Base-by-base conservation (phyloP, 2,329 filamentous ascomycete species). In the Colletotrichum camelliae region DNA sequence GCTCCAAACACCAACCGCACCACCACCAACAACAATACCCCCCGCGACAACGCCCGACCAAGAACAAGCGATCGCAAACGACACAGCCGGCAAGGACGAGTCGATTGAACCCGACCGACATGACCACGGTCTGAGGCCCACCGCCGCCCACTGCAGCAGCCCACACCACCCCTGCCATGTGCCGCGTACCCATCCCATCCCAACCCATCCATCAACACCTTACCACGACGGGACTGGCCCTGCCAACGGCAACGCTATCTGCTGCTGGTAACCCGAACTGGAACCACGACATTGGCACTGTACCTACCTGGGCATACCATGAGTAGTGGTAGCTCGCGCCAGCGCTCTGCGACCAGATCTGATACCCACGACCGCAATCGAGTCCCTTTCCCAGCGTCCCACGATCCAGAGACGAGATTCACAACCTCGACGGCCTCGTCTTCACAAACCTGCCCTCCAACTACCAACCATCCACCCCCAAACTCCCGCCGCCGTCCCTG, bases 371-470 rank as follows among this genome's bases (percentile, higher is more conserved):
- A 78, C 67, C 67, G 66, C 67, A 76, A 65, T 68, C 58, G 58
- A 68, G 52, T 48, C 70, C 65, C 39, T 76, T 77, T 66, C 69
- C 73, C 62, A 70, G 74, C 39, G 43, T 76, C 21, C 74, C 71
- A 37, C 70, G 74, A 64, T 77, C 76, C 16, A 73, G 75, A 60
- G 75, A 78, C 75, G 77, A 78, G 27, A 77, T 78, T 57, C 77
- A 78, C 76, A 77, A 78, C 37, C 70, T 78, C 33, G 76, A 78
- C 72, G 75, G 72, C 43, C 67, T 78, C 67, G 69, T 76, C 62
- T 70, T 77, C n/a, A 68, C 68, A 24, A 43, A 78, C 48, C 35
- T 77, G 29, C 60, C 73, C n/a, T n/a, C 64, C 35, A 43, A 72
- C 48, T 66, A 74, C 48, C 60, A 62, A 6, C 27, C 52, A 2